A percentile compares a stretch with the other conserved stretches of the same genome.
Evolutionary conservation across 345 rosid genomes (phyloP).

Genomic region (Eucalyptus leucophloia): DNA sequence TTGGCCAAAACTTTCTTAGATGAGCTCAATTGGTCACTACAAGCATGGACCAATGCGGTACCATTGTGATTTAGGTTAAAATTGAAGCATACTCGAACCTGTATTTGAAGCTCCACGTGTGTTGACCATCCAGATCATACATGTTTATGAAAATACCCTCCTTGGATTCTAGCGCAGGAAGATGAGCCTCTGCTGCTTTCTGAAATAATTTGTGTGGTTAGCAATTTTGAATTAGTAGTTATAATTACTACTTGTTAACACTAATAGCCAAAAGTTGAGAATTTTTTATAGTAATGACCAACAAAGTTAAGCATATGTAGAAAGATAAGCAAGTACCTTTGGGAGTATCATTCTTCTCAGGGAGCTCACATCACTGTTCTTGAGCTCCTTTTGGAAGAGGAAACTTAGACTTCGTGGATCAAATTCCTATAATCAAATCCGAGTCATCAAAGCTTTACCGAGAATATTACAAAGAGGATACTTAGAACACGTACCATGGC

Average conservation of each 20-base stretch:
- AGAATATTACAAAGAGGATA: neutral
- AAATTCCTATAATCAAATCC: slow-evolving; percentile 24
- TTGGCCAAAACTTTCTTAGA: neutral
- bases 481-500: neutral
- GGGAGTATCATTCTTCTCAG: slow-evolving; percentile 91
- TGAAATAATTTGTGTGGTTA: neutral
- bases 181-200: slow-evolving; percentile 94
- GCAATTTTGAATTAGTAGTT: neutral
- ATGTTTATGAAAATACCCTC: slow-evolving; percentile 73
- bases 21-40: neutral
- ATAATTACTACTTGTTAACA: neutral
- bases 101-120: slow-evolving; percentile 87
- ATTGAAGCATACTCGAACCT: slow-evolving; percentile 24
- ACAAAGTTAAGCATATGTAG: neutral
- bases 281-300: neutral
- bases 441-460: neutral
- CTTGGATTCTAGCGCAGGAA: slow-evolving; percentile 73
- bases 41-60: neutral
- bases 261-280: neutral
- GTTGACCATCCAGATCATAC: slow-evolving; percentile 74
- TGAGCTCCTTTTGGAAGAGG: slow-evolving; percentile 87
- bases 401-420: slow-evolving; percentile 63
- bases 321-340: slow-evolving; percentile 33
- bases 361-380: slow-evolving; percentile 93
- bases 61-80: neutral